Base-by-base conservation (phyloP, 1,284 basidiomycete species). In the Trichosporon sp. region DNA sequence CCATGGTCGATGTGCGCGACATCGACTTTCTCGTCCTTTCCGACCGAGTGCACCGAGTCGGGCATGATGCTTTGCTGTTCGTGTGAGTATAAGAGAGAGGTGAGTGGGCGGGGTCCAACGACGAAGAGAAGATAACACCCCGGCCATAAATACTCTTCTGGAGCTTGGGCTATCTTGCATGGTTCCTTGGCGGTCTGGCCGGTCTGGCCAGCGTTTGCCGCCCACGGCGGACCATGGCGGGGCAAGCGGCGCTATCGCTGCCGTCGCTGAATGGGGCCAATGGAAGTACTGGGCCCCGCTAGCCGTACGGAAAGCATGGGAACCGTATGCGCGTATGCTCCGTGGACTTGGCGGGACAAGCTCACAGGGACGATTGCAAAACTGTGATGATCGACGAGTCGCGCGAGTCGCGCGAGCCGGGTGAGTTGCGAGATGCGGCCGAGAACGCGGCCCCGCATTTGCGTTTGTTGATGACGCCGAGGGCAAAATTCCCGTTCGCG, bases 401-500 rank as follows among this genome's bases (percentile, higher is more conserved):
- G 16, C 8, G 8, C 14, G 46, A 48, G 35, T 37, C 35, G 35
- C 48, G 40, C 43, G 5, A 11, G 19, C 21, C 51, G 38, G 5
- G 51, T 1, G 19, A 54, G 19, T 26, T 26, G 26, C 26, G 26
- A 26, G 26, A 26, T 26, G 26, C 51, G 35, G 35, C 35, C 51
- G 51, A 54, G 19, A 54, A 21, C 51, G n/a, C 51, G 51, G 51
- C 51, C 51, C 51, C 51, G 51, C 51, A 54, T 54, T 26, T 54
- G 46, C 19, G 16, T 48, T 19, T 48, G 16, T 7, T 54, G 51
- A 54, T 54, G 51, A 54, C 51, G 51, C 51, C 51, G 51, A 54
- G 19, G 51, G 5, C 51, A 26, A 21, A 54, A 54, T 54, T 54
- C 51, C 51, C 51, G 51, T 54, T 54, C 51, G 51, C 51, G 10